phyloP scores from a whole-genome alignment of 106 monocot species.

The Triglochin maritima region DNA sequence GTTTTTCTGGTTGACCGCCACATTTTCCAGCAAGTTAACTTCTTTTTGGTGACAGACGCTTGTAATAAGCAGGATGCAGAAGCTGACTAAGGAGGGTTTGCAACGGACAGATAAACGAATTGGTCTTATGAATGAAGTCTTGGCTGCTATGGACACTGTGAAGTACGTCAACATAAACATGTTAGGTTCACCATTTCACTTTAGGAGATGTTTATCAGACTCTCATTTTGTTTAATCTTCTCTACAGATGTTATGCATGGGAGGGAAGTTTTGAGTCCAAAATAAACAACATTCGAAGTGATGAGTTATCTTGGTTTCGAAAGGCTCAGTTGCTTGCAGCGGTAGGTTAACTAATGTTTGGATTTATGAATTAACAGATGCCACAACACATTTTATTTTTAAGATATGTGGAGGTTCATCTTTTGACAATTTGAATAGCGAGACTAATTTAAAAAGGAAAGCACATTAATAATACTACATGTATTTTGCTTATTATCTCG shows the following conservation, averaged over 20 bases:
- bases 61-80: conserved; percentile 83
- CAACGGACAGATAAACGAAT: conserved; percentile 92
- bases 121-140: conserved; percentile 95
- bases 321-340: conserved; percentile 68
- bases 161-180: conserved; percentile 54
- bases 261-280: conserved; percentile 91
- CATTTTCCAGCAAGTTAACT: no score
- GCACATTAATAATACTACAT: no score
- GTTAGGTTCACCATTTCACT: background rate
- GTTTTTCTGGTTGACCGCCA: no score
- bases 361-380: no score
- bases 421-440: no score
- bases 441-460: no score
- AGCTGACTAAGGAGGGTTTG: conserved; percentile 76
- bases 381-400: no score
- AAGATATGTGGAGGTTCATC: no score
- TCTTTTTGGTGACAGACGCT: conserved; percentile 49
- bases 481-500: no score
- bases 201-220: no score
- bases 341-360: conserved; percentile 32
- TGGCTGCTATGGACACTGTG: conserved; percentile 96
- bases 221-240: no score
- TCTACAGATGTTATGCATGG: conserved; percentile 95
- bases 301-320: conserved; percentile 95
- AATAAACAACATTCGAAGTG: conserved; percentile 76